Base-by-base conservation (phyloP, 345 rosid genomes). In the Dipteronia sinensis region DNA sequence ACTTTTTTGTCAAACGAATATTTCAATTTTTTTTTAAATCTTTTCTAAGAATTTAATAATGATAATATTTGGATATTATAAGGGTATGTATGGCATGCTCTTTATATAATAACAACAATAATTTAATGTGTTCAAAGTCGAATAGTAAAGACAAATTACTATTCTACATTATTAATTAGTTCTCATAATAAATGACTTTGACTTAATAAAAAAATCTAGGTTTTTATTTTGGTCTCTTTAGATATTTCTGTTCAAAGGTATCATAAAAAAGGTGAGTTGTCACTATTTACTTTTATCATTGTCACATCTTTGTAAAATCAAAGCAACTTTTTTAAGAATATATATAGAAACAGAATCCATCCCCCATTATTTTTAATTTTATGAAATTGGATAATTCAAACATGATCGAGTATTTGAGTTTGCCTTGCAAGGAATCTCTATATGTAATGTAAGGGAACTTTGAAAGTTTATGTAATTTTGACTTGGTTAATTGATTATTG, bases 371-470 rank as follows among this genome's bases (percentile, higher is more conserved):
- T 31, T 58, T 38, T 59, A 12, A 58, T 23, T 49, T 12, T n/a
- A 19, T 64, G 3, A 11, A 75, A n/a, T 74, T 65, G 70, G 70
- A 64, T n/a, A 47, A 46, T 64, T 27, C 46, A 49, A 47, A 23
- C 10, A 4, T 44, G 8, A 61, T 47, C n/a, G n/a, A n/a, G n/a
- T n/a, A n/a, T n/a, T n/a, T 59, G 38, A 17, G 51, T 31, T 44
- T 74, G 46, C 29, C 77, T 74, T 65, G 62, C 77, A 63, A 64
- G 77, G 31, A 64, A 64, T 47, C 58, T 11, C 44, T 19, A 9
- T 1, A 19, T 63, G 47, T 72, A 56, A 23, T 53, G 6, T 49
- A 49, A 16, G 40, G 9, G 23, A 6, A 20, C 15, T 56, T 58
- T 22, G 29, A 49, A 71, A n/a, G 12, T 72, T 73, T 20, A 58